These are phyloP conservation scores for Teratosphaeriaceae sp. DNA, from an alignment of 2,329 filamentous ascomycete genomes.

Conservation along the genomic window DNA sequence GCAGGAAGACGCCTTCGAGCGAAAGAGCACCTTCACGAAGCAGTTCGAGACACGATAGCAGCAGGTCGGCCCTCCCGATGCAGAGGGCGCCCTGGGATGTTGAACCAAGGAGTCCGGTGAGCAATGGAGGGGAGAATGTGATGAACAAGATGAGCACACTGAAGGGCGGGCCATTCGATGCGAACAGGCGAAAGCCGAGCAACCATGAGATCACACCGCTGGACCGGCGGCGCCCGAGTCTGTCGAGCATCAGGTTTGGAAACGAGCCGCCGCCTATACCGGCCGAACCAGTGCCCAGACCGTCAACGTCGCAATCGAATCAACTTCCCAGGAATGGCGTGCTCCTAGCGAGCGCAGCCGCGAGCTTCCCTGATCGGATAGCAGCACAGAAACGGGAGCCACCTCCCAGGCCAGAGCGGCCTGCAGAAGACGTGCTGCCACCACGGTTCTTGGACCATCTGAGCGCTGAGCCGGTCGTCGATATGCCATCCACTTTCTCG, in stretches of 20 bases:
- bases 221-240: slow-evolving; percentile 14
- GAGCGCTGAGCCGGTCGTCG: slow-evolving; percentile 17
- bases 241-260: slow-evolving; percentile 8
- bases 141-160: slow-evolving; percentile 56
- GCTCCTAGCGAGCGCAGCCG: no score
- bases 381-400: slow-evolving; percentile 15
- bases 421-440: slow-evolving; percentile 23
- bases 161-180: slow-evolving; percentile 56
- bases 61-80: slow-evolving; percentile 24
- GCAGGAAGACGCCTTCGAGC: slow-evolving; percentile 19
- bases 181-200: slow-evolving; percentile 18
- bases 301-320: slow-evolving; percentile 9
- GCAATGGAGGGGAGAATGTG: slow-evolving; percentile 33
- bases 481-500: slow-evolving; percentile 11
- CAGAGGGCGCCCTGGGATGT: slow-evolving; percentile 30
- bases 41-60: slow-evolving; percentile 16
- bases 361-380: slow-evolving; percentile 7
- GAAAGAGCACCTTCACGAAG: slow-evolving; percentile 21
- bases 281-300: slow-evolving; percentile 8
- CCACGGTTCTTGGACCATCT: slow-evolving; percentile 22
- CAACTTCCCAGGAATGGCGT: no score
- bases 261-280: slow-evolving; percentile 9
- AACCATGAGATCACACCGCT: slow-evolving; percentile 9
- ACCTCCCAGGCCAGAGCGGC: slow-evolving; percentile 25
- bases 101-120: slow-evolving; percentile 40